These are phyloP conservation scores for Phyllachora maydis DNA, from an alignment of 2,329 filamentous ascomycete genomes.

Conservation along the genomic window DNA sequence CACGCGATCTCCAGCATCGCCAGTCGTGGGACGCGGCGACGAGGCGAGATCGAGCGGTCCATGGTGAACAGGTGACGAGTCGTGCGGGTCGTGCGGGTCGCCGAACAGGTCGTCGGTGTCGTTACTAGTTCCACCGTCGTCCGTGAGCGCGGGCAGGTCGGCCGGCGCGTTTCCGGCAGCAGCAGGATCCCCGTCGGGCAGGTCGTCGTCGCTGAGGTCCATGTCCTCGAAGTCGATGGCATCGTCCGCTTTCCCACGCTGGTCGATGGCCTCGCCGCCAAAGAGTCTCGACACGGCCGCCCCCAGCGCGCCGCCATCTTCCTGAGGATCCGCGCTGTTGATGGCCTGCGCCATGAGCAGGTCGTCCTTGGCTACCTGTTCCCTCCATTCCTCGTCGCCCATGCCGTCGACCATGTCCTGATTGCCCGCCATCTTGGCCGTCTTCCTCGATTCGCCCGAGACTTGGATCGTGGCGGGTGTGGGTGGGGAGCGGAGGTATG, in stretches of 20 bases:
- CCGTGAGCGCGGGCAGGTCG: slow-evolving; percentile 31
- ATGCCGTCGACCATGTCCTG: slow-evolving; percentile 3
- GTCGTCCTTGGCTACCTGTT: slow-evolving; percentile 7
- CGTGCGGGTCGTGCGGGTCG: slow-evolving; percentile 21
- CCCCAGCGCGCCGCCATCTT: slow-evolving; percentile 22
- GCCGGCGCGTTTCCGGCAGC: slow-evolving; percentile 15
- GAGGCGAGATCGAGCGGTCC: slow-evolving; percentile 13
- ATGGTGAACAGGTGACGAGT: slow-evolving; percentile 23
- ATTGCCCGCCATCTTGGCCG: slow-evolving; percentile 5
- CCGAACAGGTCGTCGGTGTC: slow-evolving; percentile 51
- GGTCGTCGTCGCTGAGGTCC: slow-evolving; percentile 83
- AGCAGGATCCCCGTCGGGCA: slow-evolving; percentile 56
- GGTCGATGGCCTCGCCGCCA: slow-evolving; percentile 29
- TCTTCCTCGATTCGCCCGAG: too few species aligned
- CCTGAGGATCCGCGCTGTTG: slow-evolving; percentile 1
- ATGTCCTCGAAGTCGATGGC: slow-evolving; percentile 80
- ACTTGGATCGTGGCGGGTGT: too few species aligned
- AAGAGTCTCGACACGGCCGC: slow-evolving; percentile 15
- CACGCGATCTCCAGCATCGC: slow-evolving; percentile 8
- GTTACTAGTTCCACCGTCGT: slow-evolving; percentile 38
- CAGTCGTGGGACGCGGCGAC: slow-evolving; percentile 6
- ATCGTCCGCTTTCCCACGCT: slow-evolving; percentile 71
- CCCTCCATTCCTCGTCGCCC: slow-evolving; percentile 6
- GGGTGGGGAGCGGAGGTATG: too few species aligned
- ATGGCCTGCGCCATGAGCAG: slow-evolving; percentile 4